These are phyloP conservation scores for Chalciporus piperatoides DNA, from an alignment of 1,284 basidiomycete species.

Conservation along the genomic window DNA sequence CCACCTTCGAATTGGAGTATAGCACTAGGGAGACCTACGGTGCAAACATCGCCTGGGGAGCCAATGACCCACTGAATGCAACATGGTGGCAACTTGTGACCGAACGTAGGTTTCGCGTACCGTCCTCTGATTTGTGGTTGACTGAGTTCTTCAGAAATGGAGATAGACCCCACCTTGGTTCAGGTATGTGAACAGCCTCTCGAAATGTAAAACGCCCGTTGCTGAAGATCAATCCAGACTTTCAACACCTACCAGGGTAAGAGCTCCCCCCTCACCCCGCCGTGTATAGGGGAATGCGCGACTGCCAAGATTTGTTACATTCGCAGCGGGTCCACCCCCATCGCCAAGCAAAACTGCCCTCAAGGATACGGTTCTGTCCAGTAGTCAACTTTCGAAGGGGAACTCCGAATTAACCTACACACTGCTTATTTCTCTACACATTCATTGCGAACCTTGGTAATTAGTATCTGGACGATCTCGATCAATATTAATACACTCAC, in stretches of 20 bases:
- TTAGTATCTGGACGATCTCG: not conserved
- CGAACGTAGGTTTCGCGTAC: conserved; percentile 48
- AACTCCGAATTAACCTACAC: too few relatives aligned
- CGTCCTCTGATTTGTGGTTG: not conserved
- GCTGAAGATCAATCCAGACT: conserved; percentile 36
- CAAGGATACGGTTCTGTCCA: conserved; percentile 70
- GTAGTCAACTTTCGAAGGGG: conserved; percentile 11
- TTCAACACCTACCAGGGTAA: conserved; percentile 77
- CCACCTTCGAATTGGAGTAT: conserved; percentile 69
- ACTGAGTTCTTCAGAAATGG: conserved; percentile 50
- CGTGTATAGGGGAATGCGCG: conserved; percentile 62
- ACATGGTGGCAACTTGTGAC: conserved; percentile 84
- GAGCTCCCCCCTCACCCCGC: conserved; percentile 47
- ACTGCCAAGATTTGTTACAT: conserved; percentile 78
- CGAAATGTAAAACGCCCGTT: not conserved
- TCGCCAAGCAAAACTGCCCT: conserved; percentile 57
- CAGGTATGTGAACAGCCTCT: conserved; percentile 38
- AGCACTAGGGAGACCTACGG: conserved; percentile 69
- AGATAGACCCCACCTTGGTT: conserved; percentile 53
- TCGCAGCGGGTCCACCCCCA: conserved; percentile 61
- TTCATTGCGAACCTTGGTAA: not conserved
- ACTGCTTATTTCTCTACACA: too few relatives aligned
- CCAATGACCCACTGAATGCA: conserved; percentile 70
- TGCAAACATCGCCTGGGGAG: conserved; percentile 58
- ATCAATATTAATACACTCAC: not conserved